These are phyloP conservation scores for Taiozyma sp. DNA, from an alignment of 1,139 yeast genomes.

Conservation along the genomic window DNA sequence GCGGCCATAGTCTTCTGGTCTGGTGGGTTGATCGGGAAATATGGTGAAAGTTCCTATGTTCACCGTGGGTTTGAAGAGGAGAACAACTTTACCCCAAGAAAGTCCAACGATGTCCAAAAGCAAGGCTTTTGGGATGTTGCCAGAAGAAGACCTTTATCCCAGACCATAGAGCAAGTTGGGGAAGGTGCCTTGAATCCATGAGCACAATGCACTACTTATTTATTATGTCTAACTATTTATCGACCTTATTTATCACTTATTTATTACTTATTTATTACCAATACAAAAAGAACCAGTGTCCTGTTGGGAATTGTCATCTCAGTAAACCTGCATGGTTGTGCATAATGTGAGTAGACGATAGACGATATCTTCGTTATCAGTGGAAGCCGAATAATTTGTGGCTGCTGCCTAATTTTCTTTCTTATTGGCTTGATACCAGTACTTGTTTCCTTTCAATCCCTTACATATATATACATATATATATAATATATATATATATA, in stretches of 20 bases:
- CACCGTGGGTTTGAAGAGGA: constrained; percentile 29
- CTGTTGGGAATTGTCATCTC: neutral
- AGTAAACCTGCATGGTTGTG: neutral
- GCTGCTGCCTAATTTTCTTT: too few relatives aligned
- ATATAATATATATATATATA: too few relatives aligned
- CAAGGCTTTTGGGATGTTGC: constrained; percentile 83
- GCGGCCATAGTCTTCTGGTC: constrained; percentile 40
- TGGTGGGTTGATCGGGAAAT: constrained; percentile 36
- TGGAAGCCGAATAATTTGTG: too few relatives aligned
- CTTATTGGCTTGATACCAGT: too few relatives aligned
- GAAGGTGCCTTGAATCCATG: constrained; percentile 22
- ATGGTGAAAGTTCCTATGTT: constrained; percentile 26
- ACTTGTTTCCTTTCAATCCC: too few relatives aligned
- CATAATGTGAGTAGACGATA: too few relatives aligned
- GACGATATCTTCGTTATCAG: too few relatives aligned
- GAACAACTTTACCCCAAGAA: constrained; percentile 14
- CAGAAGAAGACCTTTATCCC: constrained; percentile 79
- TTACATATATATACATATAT: too few relatives aligned
- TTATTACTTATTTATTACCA: constrained; percentile 7
- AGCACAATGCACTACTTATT: neutral
- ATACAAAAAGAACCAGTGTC: neutral
- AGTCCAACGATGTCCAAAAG: constrained; percentile 25
- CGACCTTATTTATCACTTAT: constrained; percentile 1
- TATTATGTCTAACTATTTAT: neutral
- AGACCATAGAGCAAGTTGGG: constrained; percentile 75